Percentiles rank a stretch among this genome's conserved stretches.
phyloP scores from a whole-genome alignment of 768 basidiomycete species.

The Russula vinacea region DNA sequence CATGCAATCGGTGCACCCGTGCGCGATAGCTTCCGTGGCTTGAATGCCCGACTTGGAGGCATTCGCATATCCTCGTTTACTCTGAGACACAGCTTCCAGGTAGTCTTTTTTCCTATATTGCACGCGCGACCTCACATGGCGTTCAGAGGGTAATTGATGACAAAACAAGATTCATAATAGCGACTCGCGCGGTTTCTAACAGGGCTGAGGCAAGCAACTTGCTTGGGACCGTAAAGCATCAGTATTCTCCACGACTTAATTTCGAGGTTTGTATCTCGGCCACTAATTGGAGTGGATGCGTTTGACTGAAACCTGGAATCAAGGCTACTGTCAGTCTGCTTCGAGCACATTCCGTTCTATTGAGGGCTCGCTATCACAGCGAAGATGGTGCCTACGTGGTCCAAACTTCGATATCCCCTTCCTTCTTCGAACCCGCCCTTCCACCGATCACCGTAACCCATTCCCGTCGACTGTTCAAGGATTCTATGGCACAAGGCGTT shows the following conservation, averaged over 20 bases:
- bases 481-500: constrained; percentile 29
- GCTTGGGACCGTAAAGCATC: constrained; percentile 70
- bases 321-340: constrained; percentile 33
- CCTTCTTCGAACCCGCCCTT: constrained; percentile 12
- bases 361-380: constrained; percentile 21
- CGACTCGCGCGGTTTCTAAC: constrained; percentile 37
- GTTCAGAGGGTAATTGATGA: constrained; percentile 48
- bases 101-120: constrained; percentile 24
- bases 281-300: neutral
- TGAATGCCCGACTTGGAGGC: constrained; percentile 34
- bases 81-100: constrained; percentile 47
- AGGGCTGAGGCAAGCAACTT: constrained; percentile 34
- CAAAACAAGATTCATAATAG: constrained; percentile 44
- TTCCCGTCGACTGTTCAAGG: constrained; percentile 28
- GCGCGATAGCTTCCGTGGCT: constrained; percentile 31
- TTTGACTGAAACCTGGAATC: constrained; percentile 1
- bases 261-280: constrained; percentile 37
- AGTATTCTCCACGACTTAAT: constrained; percentile 62
- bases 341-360: constrained; percentile 16
- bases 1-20: neutral
- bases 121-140: constrained; percentile 15
- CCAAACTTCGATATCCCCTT: constrained; percentile 27
- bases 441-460: constrained; percentile 29
- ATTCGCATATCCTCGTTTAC: constrained; percentile 39
- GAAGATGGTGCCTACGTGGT: constrained; percentile 21